Conservation (phyloP, 306 rosid genomes). For the Cucurbita argyrosperma region DNA sequence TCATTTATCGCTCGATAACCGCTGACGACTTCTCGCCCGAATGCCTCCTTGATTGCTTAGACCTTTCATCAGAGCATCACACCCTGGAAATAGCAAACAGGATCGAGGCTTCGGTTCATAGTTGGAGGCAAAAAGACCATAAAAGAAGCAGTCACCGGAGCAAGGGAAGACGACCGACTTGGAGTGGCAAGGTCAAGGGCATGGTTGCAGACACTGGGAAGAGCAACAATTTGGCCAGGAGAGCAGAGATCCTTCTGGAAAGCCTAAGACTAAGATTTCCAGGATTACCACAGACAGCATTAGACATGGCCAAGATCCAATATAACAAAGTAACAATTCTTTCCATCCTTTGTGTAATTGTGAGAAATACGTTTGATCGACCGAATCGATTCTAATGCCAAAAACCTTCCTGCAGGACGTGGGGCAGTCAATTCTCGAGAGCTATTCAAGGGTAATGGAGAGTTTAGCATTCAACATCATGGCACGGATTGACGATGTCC, state of each 20-base stretch:
- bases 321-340: conserved; percentile 45
- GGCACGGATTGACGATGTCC: conserved; percentile 88
- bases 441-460: conserved; percentile 95
- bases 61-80: conserved; percentile 86
- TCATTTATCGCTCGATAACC: conserved; percentile 65
- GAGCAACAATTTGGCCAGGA: conserved; percentile 37
- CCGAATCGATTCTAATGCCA: background rate
- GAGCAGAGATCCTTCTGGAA: conserved; percentile 69
- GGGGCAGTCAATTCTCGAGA: conserved; percentile 91
- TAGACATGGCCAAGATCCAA: conserved; percentile 90
- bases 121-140: conserved; percentile 64
- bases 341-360: background rate
- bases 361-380: background rate
- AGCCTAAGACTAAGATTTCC: conserved; percentile 69
- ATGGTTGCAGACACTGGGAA: conserved; percentile 51
- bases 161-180: conserved; percentile 49
- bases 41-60: conserved; percentile 68
- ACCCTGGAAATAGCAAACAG: conserved; percentile 67
- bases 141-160: conserved; percentile 31
- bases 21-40: conserved; percentile 60
- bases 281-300: conserved; percentile 78
- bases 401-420: conserved; percentile 55
- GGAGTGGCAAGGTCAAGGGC: conserved; percentile 94
- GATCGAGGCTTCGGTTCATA: conserved; percentile 74
- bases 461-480: conserved; percentile 89